Evolutionary conservation across 2,329 filamentous ascomycete genomes (phyloP).

Genomic region (Cladosporium halotolerans): DNA sequence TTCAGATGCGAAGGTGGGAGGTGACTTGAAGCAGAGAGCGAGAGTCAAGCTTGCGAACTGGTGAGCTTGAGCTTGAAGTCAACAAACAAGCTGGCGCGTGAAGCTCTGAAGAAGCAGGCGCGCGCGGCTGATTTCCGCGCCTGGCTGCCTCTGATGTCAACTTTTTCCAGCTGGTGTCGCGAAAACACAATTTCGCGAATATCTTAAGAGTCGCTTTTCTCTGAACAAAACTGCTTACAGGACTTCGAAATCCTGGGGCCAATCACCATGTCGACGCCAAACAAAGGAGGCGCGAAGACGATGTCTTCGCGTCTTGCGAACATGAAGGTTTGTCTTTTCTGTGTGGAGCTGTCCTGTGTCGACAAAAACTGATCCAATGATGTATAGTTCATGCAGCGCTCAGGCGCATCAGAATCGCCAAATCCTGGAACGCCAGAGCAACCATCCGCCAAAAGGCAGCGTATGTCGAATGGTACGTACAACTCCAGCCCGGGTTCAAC

Average conservation of each 20-base stretch:
- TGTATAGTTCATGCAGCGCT: constrained; percentile 79
- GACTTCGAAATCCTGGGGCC: no score
- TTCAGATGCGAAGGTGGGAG: no score
- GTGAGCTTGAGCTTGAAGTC: no score
- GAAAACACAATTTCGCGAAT: no score
- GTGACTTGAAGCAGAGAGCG: no score
- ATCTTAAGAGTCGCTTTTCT: no score
- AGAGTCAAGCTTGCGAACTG: no score
- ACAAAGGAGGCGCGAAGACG: constrained; percentile 53
- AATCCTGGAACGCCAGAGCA: constrained; percentile 42
- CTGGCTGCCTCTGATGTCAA: neutral
- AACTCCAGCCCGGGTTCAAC: constrained; percentile 34
- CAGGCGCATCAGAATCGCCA: constrained; percentile 54
- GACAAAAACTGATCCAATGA: constrained; percentile 11
- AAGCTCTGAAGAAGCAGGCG: no score
- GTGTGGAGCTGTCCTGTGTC: neutral
- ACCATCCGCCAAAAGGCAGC: constrained; percentile 59
- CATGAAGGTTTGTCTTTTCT: constrained; percentile 61
- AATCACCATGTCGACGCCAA: constrained; percentile 26
- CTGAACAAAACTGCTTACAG: neutral
- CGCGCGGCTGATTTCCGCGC: neutral
- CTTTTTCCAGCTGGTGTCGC: no score
- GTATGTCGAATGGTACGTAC: constrained; percentile 40
- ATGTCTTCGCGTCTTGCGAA: constrained; percentile 85
- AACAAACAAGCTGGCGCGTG: no score